Percentiles rank a stretch among this genome's conserved stretches.
phyloP scores from a whole-genome alignment of 2,329 filamentous ascomycete species.

The Trichoderma simmonsii region DNA sequence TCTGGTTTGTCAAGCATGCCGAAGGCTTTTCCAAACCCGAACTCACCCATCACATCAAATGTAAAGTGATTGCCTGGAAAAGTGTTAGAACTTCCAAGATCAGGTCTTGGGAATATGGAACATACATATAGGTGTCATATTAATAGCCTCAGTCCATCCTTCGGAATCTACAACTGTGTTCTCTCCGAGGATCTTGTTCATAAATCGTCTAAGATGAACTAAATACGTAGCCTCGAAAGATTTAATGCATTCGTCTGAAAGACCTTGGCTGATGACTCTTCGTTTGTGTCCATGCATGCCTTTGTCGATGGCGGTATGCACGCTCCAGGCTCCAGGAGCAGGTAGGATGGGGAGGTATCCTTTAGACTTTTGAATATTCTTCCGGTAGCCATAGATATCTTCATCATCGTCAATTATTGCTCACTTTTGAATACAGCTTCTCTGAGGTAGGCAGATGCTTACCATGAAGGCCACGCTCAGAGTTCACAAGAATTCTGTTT shows the following conservation, averaged over 20 bases:
- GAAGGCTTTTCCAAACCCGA: constrained; percentile 16
- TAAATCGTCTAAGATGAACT: constrained; percentile 2
- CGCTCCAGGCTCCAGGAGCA: not conserved
- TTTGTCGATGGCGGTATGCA: not conserved
- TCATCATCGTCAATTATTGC: not conserved
- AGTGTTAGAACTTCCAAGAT: no score
- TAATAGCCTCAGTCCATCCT: not conserved
- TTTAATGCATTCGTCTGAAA: not conserved
- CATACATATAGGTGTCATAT: constrained; percentile 15
- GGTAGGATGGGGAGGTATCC: not conserved
- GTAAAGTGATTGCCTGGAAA: not conserved
- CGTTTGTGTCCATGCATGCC: not conserved
- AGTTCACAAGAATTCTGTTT: not conserved
- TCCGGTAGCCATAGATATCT: not conserved
- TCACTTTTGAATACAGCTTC: no score
- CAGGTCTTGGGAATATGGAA: not conserved
- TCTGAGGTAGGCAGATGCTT: not conserved
- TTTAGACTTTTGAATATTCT: not conserved
- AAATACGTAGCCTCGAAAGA: not conserved
- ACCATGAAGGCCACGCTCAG: constrained; percentile 18
- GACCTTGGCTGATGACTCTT: constrained; percentile 1
- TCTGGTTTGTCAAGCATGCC: constrained; percentile 2
- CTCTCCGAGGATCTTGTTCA: not conserved
- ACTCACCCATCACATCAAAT: constrained; percentile 13
- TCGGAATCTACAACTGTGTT: not conserved